Conservation (phyloP, 1,284 basidiomycete species). For the Gomphus bonarii region DNA sequence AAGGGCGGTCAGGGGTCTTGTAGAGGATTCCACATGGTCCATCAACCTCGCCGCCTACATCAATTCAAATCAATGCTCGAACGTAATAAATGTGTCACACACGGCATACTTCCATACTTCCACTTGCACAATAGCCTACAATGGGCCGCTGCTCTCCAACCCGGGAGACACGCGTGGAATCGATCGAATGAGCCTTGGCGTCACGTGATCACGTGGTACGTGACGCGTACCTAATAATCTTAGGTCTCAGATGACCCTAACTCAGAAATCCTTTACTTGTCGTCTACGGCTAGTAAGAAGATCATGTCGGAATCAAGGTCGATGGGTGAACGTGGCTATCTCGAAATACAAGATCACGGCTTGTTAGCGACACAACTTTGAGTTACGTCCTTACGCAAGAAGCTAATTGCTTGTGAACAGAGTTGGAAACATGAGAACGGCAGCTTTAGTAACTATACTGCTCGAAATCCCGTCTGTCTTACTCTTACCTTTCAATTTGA, state of each 20-base stretch:
- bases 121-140: background rate
- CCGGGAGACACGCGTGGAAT: too few species aligned
- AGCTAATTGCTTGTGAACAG: slow-evolving; percentile 25
- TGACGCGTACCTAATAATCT: background rate
- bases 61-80: background rate
- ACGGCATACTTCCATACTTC: background rate
- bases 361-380: slow-evolving; percentile 32
- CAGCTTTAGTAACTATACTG: slow-evolving; percentile 45
- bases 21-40: background rate
- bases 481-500: slow-evolving; percentile 10
- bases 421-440: slow-evolving; percentile 73
- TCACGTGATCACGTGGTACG: background rate
- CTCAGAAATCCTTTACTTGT: background rate
- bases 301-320: background rate
- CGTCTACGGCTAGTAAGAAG: background rate
- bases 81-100: background rate
- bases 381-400: background rate
- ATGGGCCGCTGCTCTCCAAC: too few species aligned
- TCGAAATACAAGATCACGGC: slow-evolving; percentile 61
- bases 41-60: background rate
- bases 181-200: too few species aligned
- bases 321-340: slow-evolving; percentile 37
- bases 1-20: too few species aligned
- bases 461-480: background rate
- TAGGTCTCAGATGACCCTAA: background rate